A percentile compares a stretch with the other conserved stretches of the same genome.
Conservation (phyloP, 805 yeast genomes). For the Monosporozyma siamensis region DNA sequence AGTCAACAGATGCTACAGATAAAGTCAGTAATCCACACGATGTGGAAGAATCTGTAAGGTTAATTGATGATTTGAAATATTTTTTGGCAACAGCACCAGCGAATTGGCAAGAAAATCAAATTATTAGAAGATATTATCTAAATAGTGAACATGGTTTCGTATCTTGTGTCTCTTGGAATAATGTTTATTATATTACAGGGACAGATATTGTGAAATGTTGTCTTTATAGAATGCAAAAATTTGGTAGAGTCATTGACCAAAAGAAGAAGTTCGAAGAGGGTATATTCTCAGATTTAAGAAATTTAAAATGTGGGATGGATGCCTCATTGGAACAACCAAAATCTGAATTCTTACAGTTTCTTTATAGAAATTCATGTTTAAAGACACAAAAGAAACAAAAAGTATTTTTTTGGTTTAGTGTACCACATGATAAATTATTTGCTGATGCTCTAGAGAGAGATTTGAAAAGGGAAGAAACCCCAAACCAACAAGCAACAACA, state of each 20-base stretch:
- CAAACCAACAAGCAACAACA: constrained; percentile 60
- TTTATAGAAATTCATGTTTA: constrained; percentile 78
- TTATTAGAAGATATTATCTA: constrained; percentile 73
- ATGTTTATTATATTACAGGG: constrained; percentile 83
- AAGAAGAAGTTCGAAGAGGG: constrained; percentile 96
- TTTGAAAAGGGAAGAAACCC: constrained; percentile 69
- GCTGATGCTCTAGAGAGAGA: constrained; percentile 92
- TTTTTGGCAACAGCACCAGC: constrained; percentile 92
- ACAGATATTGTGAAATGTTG: constrained; percentile 92
- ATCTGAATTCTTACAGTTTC: constrained; percentile 72
- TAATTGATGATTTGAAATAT: constrained; percentile 72
- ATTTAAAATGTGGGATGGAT: constrained; percentile 76
- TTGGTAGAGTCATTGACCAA: constrained; percentile 77
- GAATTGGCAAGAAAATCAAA: constrained; percentile 84
- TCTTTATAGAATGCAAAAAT: constrained; percentile 80
- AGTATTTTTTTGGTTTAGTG: constrained; percentile 94
- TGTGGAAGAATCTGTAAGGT: constrained; percentile 42
- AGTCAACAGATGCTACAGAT: constrained; percentile 1
- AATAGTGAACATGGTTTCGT: constrained; percentile 87
- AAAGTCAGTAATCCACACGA: neutral
- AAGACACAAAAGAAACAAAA: constrained; percentile 95
- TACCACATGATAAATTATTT: constrained; percentile 86
- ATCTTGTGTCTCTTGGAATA: constrained; percentile 86
- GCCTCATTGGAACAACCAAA: constrained; percentile 83
- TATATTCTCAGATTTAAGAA: constrained; percentile 80